phyloP scores from a whole-genome alignment of 129 eudicot species.

The Kitagawia praeruptora region DNA sequence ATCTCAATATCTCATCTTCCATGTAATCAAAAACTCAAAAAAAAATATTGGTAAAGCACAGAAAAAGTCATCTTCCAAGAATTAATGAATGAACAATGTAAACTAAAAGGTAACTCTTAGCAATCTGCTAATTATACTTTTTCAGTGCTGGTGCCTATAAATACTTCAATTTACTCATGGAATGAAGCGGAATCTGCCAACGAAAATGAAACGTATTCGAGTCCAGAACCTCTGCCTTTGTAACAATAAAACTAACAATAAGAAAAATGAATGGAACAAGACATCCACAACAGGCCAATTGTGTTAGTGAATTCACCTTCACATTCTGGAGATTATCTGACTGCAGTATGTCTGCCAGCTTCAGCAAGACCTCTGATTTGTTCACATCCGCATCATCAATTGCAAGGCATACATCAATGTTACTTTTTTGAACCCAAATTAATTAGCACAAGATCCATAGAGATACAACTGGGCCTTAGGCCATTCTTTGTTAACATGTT shows the following conservation, averaged over 20 bases:
- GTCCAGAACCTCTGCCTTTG: neutral
- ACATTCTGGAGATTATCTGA: slow-evolving; percentile 77
- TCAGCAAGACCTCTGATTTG: slow-evolving; percentile 75
- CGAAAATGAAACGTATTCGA: neutral
- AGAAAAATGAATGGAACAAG: neutral
- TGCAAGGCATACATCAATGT: slow-evolving; percentile 88
- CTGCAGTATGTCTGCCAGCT: slow-evolving; percentile 74
- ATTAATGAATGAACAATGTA: neutral
- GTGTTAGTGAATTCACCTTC: slow-evolving; percentile 41
- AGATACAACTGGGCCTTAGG: slow-evolving; percentile 72
- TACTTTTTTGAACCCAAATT: slow-evolving; percentile 82
- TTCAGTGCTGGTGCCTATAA: neutral
- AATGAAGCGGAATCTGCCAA: neutral
- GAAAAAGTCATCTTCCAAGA: neutral
- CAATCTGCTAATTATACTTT: neutral
- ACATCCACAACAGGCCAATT: neutral
- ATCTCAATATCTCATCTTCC: neutral
- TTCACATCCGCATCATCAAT: slow-evolving; percentile 43
- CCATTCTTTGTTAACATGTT: slow-evolving; percentile 76
- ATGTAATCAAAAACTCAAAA: neutral
- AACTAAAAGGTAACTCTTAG: neutral
- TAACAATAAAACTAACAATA: neutral
- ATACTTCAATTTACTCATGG: neutral
- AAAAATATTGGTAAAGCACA: neutral
- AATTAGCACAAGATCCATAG: slow-evolving; percentile 96